Conservation (phyloP, 306 rosid genomes). For the Hippophae tibetana region DNA sequence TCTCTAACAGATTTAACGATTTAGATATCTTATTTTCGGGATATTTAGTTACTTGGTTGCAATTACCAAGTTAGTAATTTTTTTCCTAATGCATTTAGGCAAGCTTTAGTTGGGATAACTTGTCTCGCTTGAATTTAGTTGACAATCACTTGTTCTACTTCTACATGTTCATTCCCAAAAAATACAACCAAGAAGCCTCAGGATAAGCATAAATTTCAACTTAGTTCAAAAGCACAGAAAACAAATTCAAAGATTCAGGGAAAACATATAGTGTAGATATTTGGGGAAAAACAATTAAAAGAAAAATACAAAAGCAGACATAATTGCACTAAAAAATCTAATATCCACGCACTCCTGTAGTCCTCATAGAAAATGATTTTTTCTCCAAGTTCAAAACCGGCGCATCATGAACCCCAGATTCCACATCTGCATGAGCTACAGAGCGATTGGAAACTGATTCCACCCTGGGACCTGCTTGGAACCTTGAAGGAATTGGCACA, state of each 20-base stretch:
- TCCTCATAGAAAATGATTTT: constrained; percentile 52
- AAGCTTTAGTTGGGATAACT: too few relatives aligned
- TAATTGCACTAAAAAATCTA: constrained; percentile 7
- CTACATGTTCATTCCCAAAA: not conserved
- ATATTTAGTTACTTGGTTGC: too few relatives aligned
- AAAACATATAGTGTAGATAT: not conserved
- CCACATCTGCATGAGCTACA: constrained; percentile 14
- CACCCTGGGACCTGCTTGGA: constrained; percentile 23
- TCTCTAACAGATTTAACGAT: too few relatives aligned
- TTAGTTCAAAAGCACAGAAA: not conserved
- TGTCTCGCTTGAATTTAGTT: not conserved
- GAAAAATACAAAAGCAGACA: constrained; percentile 2
- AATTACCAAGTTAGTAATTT: too few relatives aligned
- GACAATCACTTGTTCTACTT: not conserved
- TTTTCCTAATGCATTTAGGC: too few relatives aligned
- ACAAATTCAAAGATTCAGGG: constrained; percentile 2
- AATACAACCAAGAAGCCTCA: not conserved
- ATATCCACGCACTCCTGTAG: constrained; percentile 22
- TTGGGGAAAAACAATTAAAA: constrained; percentile 2
- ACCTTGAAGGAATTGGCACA: constrained; percentile 22
- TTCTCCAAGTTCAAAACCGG: constrained; percentile 32
- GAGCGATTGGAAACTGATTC: constrained; percentile 17
- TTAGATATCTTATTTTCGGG: too few relatives aligned
- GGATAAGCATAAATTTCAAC: constrained; percentile 5
- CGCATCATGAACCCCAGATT: constrained; percentile 26